These are phyloP conservation scores for Cairneyella variabilis DNA, from an alignment of 495 filamentous ascomycete genomes.

Conservation along the genomic window DNA sequence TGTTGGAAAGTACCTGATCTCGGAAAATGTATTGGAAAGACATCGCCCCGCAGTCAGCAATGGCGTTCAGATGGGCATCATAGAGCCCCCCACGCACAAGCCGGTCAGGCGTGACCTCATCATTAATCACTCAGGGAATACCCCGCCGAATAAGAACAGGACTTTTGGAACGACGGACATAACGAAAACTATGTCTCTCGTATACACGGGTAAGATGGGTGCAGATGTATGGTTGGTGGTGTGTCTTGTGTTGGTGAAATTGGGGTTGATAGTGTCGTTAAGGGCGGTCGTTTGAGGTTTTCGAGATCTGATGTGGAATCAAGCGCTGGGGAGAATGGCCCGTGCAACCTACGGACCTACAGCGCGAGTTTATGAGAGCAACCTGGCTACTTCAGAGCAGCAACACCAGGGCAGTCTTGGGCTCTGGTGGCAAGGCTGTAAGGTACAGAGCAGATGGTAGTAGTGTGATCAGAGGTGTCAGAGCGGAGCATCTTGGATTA, in stretches of 20 bases:
- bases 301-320: background rate
- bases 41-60: constrained; percentile 26
- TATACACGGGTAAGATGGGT: constrained; percentile 8
- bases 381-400: too few species aligned
- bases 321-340: background rate
- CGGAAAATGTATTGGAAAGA: constrained; percentile 20
- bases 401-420: background rate
- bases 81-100: constrained; percentile 22
- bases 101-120: constrained; percentile 25
- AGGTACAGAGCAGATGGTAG: too few species aligned
- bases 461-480: too few species aligned
- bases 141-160: constrained; percentile 17
- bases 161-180: background rate
- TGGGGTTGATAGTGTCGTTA: constrained; percentile 4
- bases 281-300: background rate
- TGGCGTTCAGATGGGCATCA: constrained; percentile 8
- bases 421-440: constrained; percentile 4
- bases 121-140: constrained; percentile 22
- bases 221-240: background rate
- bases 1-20: constrained; percentile 14
- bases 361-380: too few species aligned
- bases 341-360: too few species aligned
- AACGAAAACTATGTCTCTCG: constrained; percentile 13
- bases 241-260: constrained; percentile 5
- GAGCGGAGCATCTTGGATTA: too few species aligned